Evolutionary conservation across 768 basidiomycete genomes (phyloP).

Genomic region (Phaeotremella fagi): DNA sequence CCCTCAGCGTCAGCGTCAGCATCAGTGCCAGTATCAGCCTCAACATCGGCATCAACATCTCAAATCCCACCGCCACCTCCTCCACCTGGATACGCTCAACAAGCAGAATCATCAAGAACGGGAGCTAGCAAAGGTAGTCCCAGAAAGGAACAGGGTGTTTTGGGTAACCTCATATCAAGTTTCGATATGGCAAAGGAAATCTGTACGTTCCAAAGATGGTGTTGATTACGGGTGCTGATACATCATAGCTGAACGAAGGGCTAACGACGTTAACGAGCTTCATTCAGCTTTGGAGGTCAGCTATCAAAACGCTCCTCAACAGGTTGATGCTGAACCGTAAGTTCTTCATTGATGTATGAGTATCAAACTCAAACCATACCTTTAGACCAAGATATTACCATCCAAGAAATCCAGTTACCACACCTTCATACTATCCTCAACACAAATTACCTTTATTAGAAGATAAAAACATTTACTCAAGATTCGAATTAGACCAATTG

Average conservation of each 20-base stretch:
- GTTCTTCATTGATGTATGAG: slow-evolving; percentile 10
- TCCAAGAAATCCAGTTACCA: slow-evolving; percentile 82
- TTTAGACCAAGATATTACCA: slow-evolving; percentile 91
- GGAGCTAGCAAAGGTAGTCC: slow-evolving; percentile 3
- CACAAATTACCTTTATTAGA: slow-evolving; percentile 71
- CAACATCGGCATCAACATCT: too few species aligned
- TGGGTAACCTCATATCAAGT: slow-evolving; percentile 87
- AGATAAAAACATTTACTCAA: slow-evolving; percentile 76
- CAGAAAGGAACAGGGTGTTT: slow-evolving; percentile 51
- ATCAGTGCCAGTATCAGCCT: slow-evolving; percentile 2
- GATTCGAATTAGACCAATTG: slow-evolving; percentile 92
- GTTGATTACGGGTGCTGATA: too few species aligned
- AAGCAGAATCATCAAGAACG: slow-evolving; percentile 37
- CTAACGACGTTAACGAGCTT: slow-evolving; percentile 74
- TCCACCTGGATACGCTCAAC: slow-evolving; percentile 55
- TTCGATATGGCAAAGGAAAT: slow-evolving; percentile 97
- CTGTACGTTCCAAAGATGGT: too few species aligned
- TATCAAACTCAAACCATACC: background rate
- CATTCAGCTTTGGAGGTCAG: slow-evolving; percentile 92
- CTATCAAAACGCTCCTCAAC: slow-evolving; percentile 79
- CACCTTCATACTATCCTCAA: slow-evolving; percentile 94
- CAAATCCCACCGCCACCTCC: slow-evolving; percentile 53
- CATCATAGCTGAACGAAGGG: slow-evolving; percentile 38
- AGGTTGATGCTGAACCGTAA: slow-evolving; percentile 91
- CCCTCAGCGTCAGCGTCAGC: slow-evolving; percentile 1